Evolutionary conservation across 208 protist species (phyloP).

Genomic region (Trypanosoma vivax): DNA sequence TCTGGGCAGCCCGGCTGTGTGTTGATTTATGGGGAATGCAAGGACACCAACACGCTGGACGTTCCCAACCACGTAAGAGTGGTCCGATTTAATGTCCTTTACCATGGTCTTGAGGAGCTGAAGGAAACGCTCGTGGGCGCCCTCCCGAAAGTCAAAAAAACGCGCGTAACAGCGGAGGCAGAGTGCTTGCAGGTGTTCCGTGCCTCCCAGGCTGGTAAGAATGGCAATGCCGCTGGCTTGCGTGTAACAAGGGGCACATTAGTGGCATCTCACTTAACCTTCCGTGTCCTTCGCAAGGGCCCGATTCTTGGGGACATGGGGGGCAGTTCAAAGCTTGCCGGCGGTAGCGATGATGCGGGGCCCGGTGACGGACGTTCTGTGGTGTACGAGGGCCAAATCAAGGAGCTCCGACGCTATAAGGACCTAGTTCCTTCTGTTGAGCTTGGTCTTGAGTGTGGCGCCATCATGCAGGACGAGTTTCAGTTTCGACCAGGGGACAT

Average conservation of each 20-base stretch:
- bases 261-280: conserved; percentile 46
- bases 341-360: neutral
- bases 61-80: conserved; percentile 69
- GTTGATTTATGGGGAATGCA: conserved; percentile 76
- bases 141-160: conserved; percentile 62
- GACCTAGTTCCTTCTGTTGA: conserved; percentile 83
- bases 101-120: conserved; percentile 80
- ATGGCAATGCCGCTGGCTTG: conserved; percentile 81
- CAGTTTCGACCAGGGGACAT: conserved; percentile 68
- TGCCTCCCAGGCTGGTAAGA: conserved; percentile 74
- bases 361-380: conserved; percentile 35
- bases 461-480: conserved; percentile 87
- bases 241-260: conserved; percentile 74
- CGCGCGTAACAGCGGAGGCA: conserved; percentile 54
- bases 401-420: conserved; percentile 86
- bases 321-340: neutral
- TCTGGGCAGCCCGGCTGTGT: conserved; percentile 68
- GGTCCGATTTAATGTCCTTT: conserved; percentile 78
- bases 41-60: conserved; percentile 53
- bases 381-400: conserved; percentile 82
- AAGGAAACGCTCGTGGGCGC: conserved; percentile 69
- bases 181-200: conserved; percentile 81
- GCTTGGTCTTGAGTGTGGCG: conserved; percentile 80
- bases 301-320: conserved; percentile 13
- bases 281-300: conserved; percentile 60